Evolutionary conservation across 768 basidiomycete genomes (phyloP).

Genomic region (Lanmaoa rubissima): DNA sequence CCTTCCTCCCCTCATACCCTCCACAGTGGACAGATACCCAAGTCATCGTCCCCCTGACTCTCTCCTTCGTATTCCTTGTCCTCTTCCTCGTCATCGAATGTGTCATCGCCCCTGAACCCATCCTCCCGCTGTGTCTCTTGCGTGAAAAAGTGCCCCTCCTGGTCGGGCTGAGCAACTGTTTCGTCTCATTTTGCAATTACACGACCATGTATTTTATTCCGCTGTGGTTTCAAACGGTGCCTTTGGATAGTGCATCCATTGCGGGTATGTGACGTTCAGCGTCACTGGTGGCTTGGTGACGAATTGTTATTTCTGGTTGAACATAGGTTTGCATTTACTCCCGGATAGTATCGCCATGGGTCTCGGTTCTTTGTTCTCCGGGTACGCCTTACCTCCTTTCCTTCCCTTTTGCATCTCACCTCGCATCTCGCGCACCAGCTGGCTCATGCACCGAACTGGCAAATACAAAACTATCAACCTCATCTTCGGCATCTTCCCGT

Average conservation of each 20-base stretch:
- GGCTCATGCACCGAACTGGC: slow-evolving; percentile 51
- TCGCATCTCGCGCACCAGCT: slow-evolving; percentile 19
- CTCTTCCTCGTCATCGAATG: slow-evolving; percentile 63
- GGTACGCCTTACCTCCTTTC: slow-evolving; percentile 21
- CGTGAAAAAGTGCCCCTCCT: slow-evolving; percentile 65
- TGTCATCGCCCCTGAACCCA: slow-evolving; percentile 61
- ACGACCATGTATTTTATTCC: slow-evolving; percentile 75
- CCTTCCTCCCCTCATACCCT: neutral
- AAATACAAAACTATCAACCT: slow-evolving; percentile 48
- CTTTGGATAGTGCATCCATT: slow-evolving; percentile 61
- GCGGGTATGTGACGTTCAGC: slow-evolving; percentile 41
- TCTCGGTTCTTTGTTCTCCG: slow-evolving; percentile 49
- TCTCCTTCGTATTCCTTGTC: slow-evolving; percentile 44
- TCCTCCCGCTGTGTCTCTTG: slow-evolving; percentile 66
- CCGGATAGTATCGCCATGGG: slow-evolving; percentile 52
- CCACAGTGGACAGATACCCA: slow-evolving; percentile 52
- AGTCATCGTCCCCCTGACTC: slow-evolving; percentile 49
- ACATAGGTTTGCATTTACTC: slow-evolving; percentile 44
- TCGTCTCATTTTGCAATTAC: slow-evolving; percentile 75
- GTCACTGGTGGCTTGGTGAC: neutral
- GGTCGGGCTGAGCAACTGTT: slow-evolving; percentile 66
- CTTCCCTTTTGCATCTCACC: neutral
- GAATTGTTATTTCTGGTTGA: neutral
- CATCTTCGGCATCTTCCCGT: slow-evolving; percentile 48
- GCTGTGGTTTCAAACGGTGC: slow-evolving; percentile 80